phyloP scores from a whole-genome alignment of 2,329 filamentous ascomycete species.

The Neonectria hederae region DNA sequence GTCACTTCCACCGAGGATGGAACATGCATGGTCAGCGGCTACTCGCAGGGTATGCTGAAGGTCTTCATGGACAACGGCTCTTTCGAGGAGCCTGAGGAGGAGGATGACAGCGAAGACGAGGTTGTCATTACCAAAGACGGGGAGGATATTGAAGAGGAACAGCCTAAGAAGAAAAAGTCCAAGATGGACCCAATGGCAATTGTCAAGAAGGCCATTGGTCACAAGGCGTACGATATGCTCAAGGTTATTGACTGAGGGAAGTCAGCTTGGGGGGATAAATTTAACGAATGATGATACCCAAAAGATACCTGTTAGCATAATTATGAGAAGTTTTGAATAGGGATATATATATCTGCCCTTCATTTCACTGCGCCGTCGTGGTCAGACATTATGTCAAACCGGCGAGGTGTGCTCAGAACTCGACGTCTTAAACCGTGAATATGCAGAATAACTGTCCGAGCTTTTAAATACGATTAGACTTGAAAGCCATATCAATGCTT shows the following conservation, averaged over 20 bases:
- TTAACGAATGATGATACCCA: conserved; percentile 37
- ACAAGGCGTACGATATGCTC: conserved; percentile 66
- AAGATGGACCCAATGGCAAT: conserved; percentile 55
- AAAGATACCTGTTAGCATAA: not conserved
- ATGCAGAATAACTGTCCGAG: no score
- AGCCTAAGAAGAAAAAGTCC: conserved; percentile 47
- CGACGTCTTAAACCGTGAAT: no score
- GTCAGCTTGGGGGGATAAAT: not conserved
- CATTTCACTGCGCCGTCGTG: not conserved
- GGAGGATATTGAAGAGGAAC: conserved; percentile 18
- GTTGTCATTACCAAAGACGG: conserved; percentile 25
- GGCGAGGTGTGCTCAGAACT: no score
- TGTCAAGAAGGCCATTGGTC: conserved; percentile 61
- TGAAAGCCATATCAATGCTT: not conserved
- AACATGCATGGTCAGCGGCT: conserved; percentile 62
- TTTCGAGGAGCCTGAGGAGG: conserved; percentile 54
- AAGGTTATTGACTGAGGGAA: conserved; percentile 60
- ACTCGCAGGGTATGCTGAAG: conserved; percentile 67
- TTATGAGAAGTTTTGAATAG: not conserved
- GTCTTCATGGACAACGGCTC: conserved; percentile 62
- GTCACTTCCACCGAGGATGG: conserved; percentile 55
- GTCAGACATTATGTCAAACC: no score
- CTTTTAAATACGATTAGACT: not conserved
- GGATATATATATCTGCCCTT: not conserved
- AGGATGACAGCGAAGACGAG: conserved; percentile 43